A percentile compares a stretch with the other conserved stretches of the same genome.
These are phyloP conservation scores for Aspergillus sp. DNA, from an alignment of 2,329 filamentous ascomycete species.

Conservation along the genomic window DNA sequence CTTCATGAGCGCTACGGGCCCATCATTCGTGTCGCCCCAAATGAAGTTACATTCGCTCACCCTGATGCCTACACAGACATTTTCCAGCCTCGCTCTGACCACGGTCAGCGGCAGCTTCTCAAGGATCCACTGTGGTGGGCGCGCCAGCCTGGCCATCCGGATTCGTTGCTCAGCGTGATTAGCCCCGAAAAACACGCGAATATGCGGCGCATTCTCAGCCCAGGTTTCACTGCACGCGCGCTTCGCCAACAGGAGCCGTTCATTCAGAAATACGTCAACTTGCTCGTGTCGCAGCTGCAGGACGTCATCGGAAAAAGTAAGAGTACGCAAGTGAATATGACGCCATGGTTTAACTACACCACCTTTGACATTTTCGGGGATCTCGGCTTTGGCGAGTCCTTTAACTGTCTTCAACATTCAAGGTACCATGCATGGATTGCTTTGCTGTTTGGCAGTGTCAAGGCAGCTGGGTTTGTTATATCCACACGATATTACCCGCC, in stretches of 20 bases:
- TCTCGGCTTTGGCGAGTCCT: conserved; percentile 34
- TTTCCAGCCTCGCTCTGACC: neutral
- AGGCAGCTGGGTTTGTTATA: conserved; percentile 22
- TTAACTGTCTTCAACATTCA: conserved; percentile 29
- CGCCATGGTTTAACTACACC: conserved; percentile 26
- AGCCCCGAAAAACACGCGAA: conserved; percentile 4
- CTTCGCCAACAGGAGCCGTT: neutral
- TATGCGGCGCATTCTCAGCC: neutral
- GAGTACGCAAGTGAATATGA: conserved; percentile 17
- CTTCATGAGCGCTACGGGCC: conserved; percentile 1
- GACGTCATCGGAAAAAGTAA: neutral
- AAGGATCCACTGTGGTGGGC: conserved; percentile 10
- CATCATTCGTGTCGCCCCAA: neutral
- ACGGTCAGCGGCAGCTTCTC: neutral
- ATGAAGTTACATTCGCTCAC: conserved; percentile 1
- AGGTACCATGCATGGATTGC: conserved; percentile 32
- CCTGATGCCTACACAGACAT: conserved; percentile 1
- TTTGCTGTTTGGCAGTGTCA: conserved; percentile 27
- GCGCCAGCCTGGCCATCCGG: conserved; percentile 6
- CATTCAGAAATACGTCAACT: conserved; percentile 3
- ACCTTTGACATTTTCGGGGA: conserved; percentile 40
- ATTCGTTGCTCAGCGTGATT: conserved; percentile 6
- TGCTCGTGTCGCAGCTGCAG: neutral
- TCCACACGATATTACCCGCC: conserved; percentile 21
- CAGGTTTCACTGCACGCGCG: neutral